Conservation (phyloP, 805 yeast species). For the Metschnikowia lachancei region DNA sequence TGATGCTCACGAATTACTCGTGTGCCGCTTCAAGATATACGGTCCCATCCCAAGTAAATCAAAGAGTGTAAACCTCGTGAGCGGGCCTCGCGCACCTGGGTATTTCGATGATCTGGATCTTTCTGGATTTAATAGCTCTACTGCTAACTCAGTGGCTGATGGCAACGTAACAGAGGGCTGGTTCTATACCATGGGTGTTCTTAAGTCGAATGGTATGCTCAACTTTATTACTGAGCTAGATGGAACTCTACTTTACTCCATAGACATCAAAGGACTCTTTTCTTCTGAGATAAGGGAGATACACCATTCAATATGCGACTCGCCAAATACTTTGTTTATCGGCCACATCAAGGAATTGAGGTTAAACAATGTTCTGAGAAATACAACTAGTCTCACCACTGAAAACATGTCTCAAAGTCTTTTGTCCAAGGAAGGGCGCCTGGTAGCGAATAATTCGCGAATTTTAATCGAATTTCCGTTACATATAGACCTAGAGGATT, state of each 20-base stretch:
- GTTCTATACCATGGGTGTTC: slow-evolving; percentile 70
- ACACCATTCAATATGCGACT: slow-evolving; percentile 60
- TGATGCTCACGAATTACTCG: slow-evolving; percentile 44
- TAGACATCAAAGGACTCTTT: slow-evolving; percentile 52
- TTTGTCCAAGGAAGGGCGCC: slow-evolving; percentile 34
- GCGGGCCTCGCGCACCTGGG: slow-evolving; percentile 39
- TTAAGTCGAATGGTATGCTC: slow-evolving; percentile 60
- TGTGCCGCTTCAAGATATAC: slow-evolving; percentile 62
- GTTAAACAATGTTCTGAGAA: slow-evolving; percentile 35
- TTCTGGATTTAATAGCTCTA: neutral
- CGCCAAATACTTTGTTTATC: slow-evolving; percentile 55
- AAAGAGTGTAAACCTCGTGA: slow-evolving; percentile 36
- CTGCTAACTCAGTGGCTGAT: slow-evolving; percentile 3
- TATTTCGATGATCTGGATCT: slow-evolving; percentile 17
- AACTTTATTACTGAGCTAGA: slow-evolving; percentile 62
- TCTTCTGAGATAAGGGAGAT: slow-evolving; percentile 62
- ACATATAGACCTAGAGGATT: slow-evolving; percentile 69
- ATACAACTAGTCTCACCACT: slow-evolving; percentile 27
- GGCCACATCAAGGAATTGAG: slow-evolving; percentile 58
- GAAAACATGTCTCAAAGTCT: slow-evolving; percentile 21
- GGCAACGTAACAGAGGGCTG: slow-evolving; percentile 50
- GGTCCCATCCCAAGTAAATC: slow-evolving; percentile 55
- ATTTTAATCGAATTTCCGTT: slow-evolving; percentile 61
- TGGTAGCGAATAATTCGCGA: slow-evolving; percentile 35
- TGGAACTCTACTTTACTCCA: slow-evolving; percentile 57